Conservation (phyloP, 768 basidiomycete genomes). For the Mycena latifolia region DNA sequence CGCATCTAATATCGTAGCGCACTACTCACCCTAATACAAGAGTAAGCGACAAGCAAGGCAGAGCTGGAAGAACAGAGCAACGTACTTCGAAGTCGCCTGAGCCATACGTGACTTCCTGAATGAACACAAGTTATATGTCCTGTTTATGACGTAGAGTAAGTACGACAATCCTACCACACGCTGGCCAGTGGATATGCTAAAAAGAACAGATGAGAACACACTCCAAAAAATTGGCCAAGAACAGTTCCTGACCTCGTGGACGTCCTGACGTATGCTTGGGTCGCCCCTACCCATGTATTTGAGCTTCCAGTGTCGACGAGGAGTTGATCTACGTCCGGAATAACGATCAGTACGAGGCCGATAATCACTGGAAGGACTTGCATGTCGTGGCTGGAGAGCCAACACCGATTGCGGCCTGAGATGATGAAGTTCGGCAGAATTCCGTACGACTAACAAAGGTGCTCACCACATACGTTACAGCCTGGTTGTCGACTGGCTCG, state of each 20-base stretch:
- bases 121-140: neutral
- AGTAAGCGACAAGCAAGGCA: too few relatives aligned
- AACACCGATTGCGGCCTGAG: slow-evolving; percentile 10
- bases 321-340: slow-evolving; percentile 24
- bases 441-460: neutral
- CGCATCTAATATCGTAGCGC: neutral
- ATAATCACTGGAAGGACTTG: neutral
- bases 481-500: slow-evolving; percentile 7
- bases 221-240: neutral
- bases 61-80: too few relatives aligned
- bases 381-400: slow-evolving; percentile 19
- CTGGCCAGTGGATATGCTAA: slow-evolving; percentile 7
- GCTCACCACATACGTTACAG: slow-evolving; percentile 14
- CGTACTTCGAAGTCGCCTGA: slow-evolving; percentile 44
- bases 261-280: slow-evolving; percentile 37
- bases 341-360: neutral
- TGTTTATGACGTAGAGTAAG: neutral
- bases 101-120: slow-evolving; percentile 57
- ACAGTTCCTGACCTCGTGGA: neutral
- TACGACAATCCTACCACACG: neutral
- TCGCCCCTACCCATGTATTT: slow-evolving; percentile 67
- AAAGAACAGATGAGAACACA: neutral
- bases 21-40: too few relatives aligned
- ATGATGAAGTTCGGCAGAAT: neutral
- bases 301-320: slow-evolving; percentile 51